Base-by-base conservation (phyloP, 768 basidiomycete species). In the Serendipita sp. region DNA sequence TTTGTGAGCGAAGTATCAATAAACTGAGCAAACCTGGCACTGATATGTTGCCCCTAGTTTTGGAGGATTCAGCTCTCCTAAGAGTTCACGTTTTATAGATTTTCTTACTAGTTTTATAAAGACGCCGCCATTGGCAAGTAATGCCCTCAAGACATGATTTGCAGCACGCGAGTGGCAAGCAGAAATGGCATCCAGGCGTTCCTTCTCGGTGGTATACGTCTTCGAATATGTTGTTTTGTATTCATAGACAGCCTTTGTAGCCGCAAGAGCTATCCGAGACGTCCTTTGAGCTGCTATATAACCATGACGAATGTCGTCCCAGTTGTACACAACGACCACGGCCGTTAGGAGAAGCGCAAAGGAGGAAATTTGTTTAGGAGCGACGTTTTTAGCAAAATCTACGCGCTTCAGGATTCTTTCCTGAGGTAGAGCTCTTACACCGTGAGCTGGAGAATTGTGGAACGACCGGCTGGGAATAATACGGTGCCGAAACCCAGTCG, bases 121-220 rank as follows among this genome's bases (percentile, higher is more conserved):
- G 80, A 64, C 56, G 85, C 90, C 88, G 78, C 93, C 92, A 70
- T 97, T 96, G 3, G 84, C 85, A 63, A 93, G 78, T 51, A 98
- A 77, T n/a, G 91, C 91, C 67, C 80, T 81, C 67, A 94, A 76
- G 45, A 96, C 82, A 65, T 91, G 79, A 64, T 77, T 72, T 4
- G 92, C 92, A 71, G 90, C 93, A 52, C 92, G 81, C 60, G 75
- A 80, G 76, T 99, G 95, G 73, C 92, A 95, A 36, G 82, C 76
- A 13, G 89, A 89, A 68, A 83, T 79, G 2, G 86, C 86, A 2
- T 78, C 72, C 15, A 75, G 69, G 66, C 75, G 76, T 62, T 82
- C 80, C 13, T 80, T 78, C 44, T 81, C 76, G 1, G 82, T 80
- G 2, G 70, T 69, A 70, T 85, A 86, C 1, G 65, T 71, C 65